Percentiles rank a stretch among this genome's conserved stretches.
phyloP scores from a whole-genome alignment of 2,329 filamentous ascomycete species.

The Lachnellula arida region DNA sequence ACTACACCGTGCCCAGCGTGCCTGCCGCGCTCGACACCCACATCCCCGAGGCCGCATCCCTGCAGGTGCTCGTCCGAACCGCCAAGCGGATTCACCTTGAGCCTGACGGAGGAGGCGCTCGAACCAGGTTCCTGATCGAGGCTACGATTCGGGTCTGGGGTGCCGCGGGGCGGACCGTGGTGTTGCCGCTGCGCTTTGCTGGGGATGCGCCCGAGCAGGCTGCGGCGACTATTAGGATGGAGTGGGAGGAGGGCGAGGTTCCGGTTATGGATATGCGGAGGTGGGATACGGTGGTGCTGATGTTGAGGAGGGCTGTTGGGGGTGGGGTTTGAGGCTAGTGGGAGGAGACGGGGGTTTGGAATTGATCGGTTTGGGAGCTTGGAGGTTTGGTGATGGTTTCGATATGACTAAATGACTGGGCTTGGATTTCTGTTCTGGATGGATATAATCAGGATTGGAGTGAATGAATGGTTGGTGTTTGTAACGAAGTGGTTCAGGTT shows the following conservation, averaged over 20 bases:
- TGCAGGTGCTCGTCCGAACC: background rate
- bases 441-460: background rate
- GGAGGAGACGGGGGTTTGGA: background rate
- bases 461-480: background rate
- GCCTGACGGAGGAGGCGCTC: background rate
- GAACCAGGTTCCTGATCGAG: background rate
- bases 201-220: background rate
- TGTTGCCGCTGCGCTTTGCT: background rate
- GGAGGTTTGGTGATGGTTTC: background rate
- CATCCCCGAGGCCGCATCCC: background rate
- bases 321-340: background rate
- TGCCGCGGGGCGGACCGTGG: background rate
- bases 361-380: background rate
- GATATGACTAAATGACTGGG: background rate
- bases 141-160: background rate
- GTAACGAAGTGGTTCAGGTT: background rate
- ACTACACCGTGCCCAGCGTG: background rate
- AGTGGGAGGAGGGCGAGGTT: background rate
- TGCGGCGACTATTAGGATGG: background rate
- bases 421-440: background rate
- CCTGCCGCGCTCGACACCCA: background rate
- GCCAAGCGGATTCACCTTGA: background rate
- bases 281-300: background rate
- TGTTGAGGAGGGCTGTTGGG: background rate
- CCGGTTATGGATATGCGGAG: background rate